These are phyloP conservation scores for Tuber calosporum DNA, from an alignment of 495 filamentous ascomycete genomes.

Conservation along the genomic window DNA sequence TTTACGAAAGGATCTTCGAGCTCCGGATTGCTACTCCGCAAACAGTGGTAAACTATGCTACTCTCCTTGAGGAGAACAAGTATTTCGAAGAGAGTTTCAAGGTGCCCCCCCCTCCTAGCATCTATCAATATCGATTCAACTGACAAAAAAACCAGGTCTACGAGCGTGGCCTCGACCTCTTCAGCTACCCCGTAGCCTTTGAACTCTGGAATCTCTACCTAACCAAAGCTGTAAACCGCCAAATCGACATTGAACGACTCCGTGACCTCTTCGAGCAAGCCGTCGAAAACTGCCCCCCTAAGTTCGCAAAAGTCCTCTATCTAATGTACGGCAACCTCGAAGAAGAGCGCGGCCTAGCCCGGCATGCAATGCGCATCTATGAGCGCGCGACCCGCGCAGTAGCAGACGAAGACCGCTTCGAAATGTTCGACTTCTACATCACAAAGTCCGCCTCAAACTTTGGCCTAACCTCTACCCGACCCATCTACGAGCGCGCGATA, in stretches of 20 bases:
- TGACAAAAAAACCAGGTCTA: constrained; percentile 53
- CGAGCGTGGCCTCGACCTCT: constrained; percentile 91
- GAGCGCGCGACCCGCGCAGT: constrained; percentile 94
- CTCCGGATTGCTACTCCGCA: constrained; percentile 95
- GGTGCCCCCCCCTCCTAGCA: constrained; percentile 20
- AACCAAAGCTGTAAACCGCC: constrained; percentile 91
- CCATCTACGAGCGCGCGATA: constrained; percentile 95
- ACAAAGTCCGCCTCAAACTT: constrained; percentile 99
- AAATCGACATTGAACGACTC: constrained; percentile 87
- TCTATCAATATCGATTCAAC: neutral
- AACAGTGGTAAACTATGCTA: constrained; percentile 97
- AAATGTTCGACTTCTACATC: constrained; percentile 99
- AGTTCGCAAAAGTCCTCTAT: constrained; percentile 92
- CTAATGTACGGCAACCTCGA: constrained; percentile 98
- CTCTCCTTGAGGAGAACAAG: constrained; percentile 86
- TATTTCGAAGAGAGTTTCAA: constrained; percentile 99
- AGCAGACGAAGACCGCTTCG: constrained; percentile 85
- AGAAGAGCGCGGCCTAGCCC: constrained; percentile 90
- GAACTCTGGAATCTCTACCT: constrained; percentile 98
- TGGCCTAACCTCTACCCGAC: constrained; percentile 85
- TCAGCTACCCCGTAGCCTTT: constrained; percentile 95
- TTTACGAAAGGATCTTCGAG: constrained; percentile 97
- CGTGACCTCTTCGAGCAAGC: constrained; percentile 97
- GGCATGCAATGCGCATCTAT: constrained; percentile 98
- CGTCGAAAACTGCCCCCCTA: constrained; percentile 85